Conservation (phyloP, 75 land plant genomes). For the Chamaecyparis obtusa region DNA sequence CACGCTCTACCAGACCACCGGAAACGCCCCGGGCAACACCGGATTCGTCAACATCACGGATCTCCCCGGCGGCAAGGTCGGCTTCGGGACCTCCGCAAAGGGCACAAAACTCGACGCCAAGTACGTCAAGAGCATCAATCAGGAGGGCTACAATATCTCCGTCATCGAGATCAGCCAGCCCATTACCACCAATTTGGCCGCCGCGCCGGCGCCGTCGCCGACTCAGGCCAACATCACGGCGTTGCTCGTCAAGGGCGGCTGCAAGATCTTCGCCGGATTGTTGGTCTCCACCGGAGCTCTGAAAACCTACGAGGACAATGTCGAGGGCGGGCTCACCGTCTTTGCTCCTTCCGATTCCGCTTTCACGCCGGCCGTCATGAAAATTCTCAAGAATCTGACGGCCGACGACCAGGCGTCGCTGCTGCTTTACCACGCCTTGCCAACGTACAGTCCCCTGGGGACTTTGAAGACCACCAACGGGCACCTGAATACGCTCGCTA, state of each 20-base stretch:
- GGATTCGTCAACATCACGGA: constrained; percentile 88
- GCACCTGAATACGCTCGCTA: constrained; percentile 43
- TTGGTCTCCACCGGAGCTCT: constrained; percentile 3
- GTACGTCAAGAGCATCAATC: constrained; percentile 47
- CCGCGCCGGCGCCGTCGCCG: constrained; percentile 43
- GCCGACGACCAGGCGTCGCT: constrained; percentile 25
- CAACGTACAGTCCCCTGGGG: constrained; percentile 36
- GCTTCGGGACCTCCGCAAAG: constrained; percentile 33
- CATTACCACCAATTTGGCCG: constrained; percentile 38
- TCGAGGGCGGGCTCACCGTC: constrained; percentile 50
- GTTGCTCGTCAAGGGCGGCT: constrained; percentile 37
- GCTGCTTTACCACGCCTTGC: constrained; percentile 38
- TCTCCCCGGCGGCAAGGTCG: constrained; percentile 46
- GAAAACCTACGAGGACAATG: constrained; percentile 25
- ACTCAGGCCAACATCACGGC: constrained; percentile 32
- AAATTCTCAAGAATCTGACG: constrained; percentile 44
- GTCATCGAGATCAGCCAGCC: constrained; percentile 52
- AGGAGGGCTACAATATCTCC: constrained; percentile 62
- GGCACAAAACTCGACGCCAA: constrained; percentile 21
- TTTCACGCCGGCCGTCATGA: constrained; percentile 27
- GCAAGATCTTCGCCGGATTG: constrained; percentile 52
- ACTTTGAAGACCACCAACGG: constrained; percentile 54
- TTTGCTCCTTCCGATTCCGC: constrained; percentile 61
- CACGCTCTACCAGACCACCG: constrained; percentile 78
- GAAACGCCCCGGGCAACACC: constrained; percentile 55